Evolutionary conservation across 1,139 yeast genomes (phyloP).

Genomic region (Eremothecium sinecaudum): DNA sequence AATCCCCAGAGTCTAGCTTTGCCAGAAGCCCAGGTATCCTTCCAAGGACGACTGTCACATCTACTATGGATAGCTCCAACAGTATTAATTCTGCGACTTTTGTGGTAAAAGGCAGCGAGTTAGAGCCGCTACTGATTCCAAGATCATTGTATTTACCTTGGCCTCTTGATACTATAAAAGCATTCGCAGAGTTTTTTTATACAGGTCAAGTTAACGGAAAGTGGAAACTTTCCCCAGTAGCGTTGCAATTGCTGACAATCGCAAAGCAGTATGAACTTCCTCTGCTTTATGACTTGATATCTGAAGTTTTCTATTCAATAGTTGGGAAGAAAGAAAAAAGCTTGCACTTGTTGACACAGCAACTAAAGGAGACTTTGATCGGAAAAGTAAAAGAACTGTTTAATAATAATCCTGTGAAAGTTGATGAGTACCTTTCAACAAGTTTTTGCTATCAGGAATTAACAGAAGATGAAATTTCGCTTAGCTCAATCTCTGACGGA

Average conservation of each 20-base stretch:
- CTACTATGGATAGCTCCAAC: slow-evolving; percentile 20
- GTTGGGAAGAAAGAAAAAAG: slow-evolving; percentile 55
- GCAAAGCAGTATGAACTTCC: slow-evolving; percentile 61
- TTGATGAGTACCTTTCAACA: slow-evolving; percentile 35
- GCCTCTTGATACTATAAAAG: slow-evolving; percentile 49
- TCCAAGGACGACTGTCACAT: slow-evolving; percentile 18
- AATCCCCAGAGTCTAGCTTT: slow-evolving; percentile 3
- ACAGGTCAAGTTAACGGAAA: slow-evolving; percentile 72
- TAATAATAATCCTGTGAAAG: slow-evolving; percentile 17
- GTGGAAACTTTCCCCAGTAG: slow-evolving; percentile 59
- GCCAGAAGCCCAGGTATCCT: slow-evolving; percentile 8
- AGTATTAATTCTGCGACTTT: slow-evolving; percentile 10
- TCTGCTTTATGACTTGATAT: slow-evolving; percentile 53
- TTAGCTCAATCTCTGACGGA: slow-evolving; percentile 50
- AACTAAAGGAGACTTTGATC: slow-evolving; percentile 18
- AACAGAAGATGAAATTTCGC: slow-evolving; percentile 17
- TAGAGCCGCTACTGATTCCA: slow-evolving; percentile 56
- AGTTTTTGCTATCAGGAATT: slow-evolving; percentile 20
- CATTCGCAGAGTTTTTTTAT: slow-evolving; percentile 61
- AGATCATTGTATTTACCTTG: slow-evolving; percentile 61
- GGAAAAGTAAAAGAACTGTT: slow-evolving; percentile 19
- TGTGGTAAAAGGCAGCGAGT: slow-evolving; percentile 14
- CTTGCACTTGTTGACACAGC: slow-evolving; percentile 35
- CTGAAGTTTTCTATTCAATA: slow-evolving; percentile 60
- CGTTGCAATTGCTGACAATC: slow-evolving; percentile 52